Evolutionary conservation across 1,284 basidiomycete genomes (phyloP), one percentile per base, ranked within the genome.

Genomic region (Singerocomus inundabilis): DNA sequence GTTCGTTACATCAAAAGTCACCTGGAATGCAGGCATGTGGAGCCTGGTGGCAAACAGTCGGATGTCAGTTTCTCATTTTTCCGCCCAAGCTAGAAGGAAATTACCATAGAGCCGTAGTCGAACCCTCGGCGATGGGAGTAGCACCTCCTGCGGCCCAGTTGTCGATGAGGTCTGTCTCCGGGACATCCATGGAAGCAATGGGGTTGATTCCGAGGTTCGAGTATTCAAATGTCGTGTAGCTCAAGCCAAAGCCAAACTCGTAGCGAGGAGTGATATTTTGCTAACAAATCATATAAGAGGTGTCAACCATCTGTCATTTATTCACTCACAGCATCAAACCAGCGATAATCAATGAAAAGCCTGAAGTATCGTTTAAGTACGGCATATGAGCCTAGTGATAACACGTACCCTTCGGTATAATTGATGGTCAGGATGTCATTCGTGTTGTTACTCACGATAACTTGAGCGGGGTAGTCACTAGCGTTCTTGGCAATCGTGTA

Each of bases 221-320:
- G 63, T 89, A 91, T 29, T 77, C 70, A 68, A 95, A 97, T 0
- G 70, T 78, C 31, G 93, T 88, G 72, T 95, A 96, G 51, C 85
- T 89, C 57, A 95, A 68, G 0, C 68, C 68, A 57, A 75, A 84
- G 3, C 85, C 85, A 58, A 88, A 88, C 45, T 78, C 77, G 56
- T 74, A 86, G 18, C 80, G 72, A 0, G 84, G 84, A 1, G 68
- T 69, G 51, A 84, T 81, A 51, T 75, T 67, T 53, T 67, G 49
- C 60, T 71, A 48, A 29, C 3, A 24, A 42, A 25, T 2, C 8
- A 25, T 21, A 3, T 48, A 3, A 49, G 46, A 3, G 35, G 21
- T 6, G 8, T 26, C 30, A 11, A 13, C 1, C 7, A 12, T 44
- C 13, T 24, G 5, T 2, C 6, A 2, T 9, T 2, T 26, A 28